Percentiles rank a stretch among this genome's conserved stretches.
phyloP scores from a whole-genome alignment of 2,329 filamentous ascomycete genomes.

The Sphaceloma murrayae region DNA sequence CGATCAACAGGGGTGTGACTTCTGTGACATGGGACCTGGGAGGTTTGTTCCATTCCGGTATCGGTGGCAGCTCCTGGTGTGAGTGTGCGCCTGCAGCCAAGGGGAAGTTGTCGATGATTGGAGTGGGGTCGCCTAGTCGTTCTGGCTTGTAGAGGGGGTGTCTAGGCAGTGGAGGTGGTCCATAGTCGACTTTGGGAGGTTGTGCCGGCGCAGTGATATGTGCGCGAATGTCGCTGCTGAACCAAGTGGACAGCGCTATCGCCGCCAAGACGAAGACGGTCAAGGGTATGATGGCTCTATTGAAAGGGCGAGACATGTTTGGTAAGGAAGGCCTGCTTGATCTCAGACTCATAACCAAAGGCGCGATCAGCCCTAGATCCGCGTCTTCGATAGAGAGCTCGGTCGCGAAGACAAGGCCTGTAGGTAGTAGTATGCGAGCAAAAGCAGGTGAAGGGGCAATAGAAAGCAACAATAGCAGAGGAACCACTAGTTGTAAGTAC shows the following conservation, averaged over 20 bases:
- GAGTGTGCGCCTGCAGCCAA: neutral
- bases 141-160: neutral
- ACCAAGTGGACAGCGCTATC: neutral
- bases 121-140: neutral
- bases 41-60: neutral
- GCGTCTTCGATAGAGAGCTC: too few relatives aligned
- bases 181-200: neutral
- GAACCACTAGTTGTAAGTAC: too few relatives aligned
- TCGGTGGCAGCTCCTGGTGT: neutral
- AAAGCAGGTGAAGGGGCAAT: too few relatives aligned
- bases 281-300: neutral
- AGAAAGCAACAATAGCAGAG: too few relatives aligned
- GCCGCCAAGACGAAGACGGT: neutral
- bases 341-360: too few relatives aligned
- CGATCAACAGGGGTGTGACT: conserved; percentile 45
- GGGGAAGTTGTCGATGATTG: conserved; percentile 1
- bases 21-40: neutral
- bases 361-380: too few relatives aligned
- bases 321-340: neutral
- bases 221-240: neutral
- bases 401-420: too few relatives aligned
- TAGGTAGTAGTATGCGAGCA: too few relatives aligned
- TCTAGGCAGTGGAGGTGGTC: neutral
- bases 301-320: neutral
- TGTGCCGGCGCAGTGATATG: neutral